A percentile compares a stretch with the other conserved stretches of the same genome.
These are phyloP conservation scores for Chaetomium cochliodes DNA, from an alignment of 495 filamentous ascomycete species.

Conservation along the genomic window DNA sequence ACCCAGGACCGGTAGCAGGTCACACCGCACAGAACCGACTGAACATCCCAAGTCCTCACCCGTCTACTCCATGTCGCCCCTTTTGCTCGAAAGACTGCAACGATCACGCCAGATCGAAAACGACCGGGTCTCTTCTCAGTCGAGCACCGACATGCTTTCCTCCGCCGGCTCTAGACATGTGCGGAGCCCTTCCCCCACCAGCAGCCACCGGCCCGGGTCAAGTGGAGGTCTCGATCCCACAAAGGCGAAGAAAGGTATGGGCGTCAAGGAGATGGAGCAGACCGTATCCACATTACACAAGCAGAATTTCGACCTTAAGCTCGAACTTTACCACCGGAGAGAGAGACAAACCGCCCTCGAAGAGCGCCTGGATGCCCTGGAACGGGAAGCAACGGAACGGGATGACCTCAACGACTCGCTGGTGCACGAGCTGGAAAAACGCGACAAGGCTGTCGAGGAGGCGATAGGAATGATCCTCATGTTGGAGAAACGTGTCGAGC, in stretches of 20 bases:
- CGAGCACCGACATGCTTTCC: conserved; percentile 37
- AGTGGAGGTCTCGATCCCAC: conserved; percentile 34
- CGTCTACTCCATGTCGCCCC: conserved; percentile 39
- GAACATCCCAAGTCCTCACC: conserved; percentile 24
- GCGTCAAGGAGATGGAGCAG: conserved; percentile 50
- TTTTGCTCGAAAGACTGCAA: conserved; percentile 53
- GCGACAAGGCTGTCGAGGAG: conserved; percentile 76
- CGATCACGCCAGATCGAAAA: conserved; percentile 50
- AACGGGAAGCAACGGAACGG: conserved; percentile 50
- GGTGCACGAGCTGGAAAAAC: conserved; percentile 66
- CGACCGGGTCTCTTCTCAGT: conserved; percentile 41
- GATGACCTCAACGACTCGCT: conserved; percentile 67
- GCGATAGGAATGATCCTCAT: conserved; percentile 77
- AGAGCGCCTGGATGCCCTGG: conserved; percentile 60
- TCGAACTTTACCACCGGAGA: conserved; percentile 76
- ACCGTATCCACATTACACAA: conserved; percentile 66
- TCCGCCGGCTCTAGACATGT: conserved; percentile 27
- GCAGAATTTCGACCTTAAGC: conserved; percentile 86
- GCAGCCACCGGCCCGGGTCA: conserved; percentile 38
- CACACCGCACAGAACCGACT: conserved; percentile 24
- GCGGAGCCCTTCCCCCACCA: conserved; percentile 38
- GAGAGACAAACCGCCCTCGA: conserved; percentile 56
- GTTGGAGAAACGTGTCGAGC: conserved; percentile 66
- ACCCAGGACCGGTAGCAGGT: background rate
- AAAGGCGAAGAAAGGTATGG: conserved; percentile 44